These are phyloP conservation scores for Taphrina betulina DNA, from an alignment of 1,139 yeast species.

Conservation along the genomic window DNA sequence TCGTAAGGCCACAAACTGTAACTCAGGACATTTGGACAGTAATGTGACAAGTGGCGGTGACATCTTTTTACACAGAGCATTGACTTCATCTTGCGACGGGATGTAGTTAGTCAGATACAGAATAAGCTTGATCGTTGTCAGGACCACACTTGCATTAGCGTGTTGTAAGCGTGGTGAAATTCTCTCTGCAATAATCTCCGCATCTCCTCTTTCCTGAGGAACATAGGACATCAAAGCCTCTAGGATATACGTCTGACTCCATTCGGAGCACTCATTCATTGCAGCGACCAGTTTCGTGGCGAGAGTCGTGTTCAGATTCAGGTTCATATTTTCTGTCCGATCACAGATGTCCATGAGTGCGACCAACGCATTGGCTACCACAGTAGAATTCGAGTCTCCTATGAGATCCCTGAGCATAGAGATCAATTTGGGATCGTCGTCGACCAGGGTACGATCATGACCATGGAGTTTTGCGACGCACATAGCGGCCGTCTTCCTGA, in stretches of 20 bases:
- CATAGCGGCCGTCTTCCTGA: constrained; percentile 68
- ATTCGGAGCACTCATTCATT: constrained; percentile 64
- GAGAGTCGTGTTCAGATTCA: constrained; percentile 59
- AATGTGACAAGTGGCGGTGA: constrained; percentile 72
- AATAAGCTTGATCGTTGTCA: constrained; percentile 71
- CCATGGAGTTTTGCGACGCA: constrained; percentile 70
- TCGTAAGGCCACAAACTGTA: constrained; percentile 77
- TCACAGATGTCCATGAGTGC: constrained; percentile 68
- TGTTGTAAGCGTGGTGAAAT: constrained; percentile 74
- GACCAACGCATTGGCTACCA: constrained; percentile 72
- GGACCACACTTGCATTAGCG: constrained; percentile 75
- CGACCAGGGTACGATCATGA: constrained; percentile 53
- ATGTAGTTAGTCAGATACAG: constrained; percentile 73
- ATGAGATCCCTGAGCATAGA: constrained; percentile 57
- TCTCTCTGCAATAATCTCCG: constrained; percentile 65
- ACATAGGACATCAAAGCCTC: constrained; percentile 67
- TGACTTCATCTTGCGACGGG: constrained; percentile 48
- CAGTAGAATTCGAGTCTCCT: constrained; percentile 56
- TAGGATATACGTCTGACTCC: constrained; percentile 75
- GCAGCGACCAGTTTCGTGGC: constrained; percentile 55
- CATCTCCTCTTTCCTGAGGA: constrained; percentile 67
- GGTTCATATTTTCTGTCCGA: constrained; percentile 50
- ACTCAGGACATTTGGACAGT: constrained; percentile 74
- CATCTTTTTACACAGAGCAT: constrained; percentile 58
- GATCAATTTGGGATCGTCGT: constrained; percentile 42